Percentiles rank a stretch among this genome's conserved stretches.
Conservation (phyloP, 1,284 basidiomycete species). For the Moesziomyces parantarcticus region DNA sequence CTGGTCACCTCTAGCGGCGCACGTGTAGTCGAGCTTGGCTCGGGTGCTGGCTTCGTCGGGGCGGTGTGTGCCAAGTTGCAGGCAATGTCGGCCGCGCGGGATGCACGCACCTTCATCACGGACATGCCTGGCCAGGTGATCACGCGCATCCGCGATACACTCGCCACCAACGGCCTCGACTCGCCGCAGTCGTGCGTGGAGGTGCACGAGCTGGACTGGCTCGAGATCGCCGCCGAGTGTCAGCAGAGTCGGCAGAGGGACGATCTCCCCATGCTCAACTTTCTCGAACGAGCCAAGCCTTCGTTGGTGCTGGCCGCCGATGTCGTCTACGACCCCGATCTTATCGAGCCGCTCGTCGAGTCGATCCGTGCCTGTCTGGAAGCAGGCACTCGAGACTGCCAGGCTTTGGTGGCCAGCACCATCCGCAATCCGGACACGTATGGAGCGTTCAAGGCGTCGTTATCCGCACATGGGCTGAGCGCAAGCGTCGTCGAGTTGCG, state of each 20-base stretch:
- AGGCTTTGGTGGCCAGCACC: slow-evolving; percentile 45
- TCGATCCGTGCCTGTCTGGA: slow-evolving; percentile 35
- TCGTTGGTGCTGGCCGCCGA: slow-evolving; percentile 49
- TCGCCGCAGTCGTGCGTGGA: slow-evolving; percentile 4
- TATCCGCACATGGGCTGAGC: slow-evolving; percentile 14
- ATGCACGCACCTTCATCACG: slow-evolving; percentile 31
- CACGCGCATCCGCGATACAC: slow-evolving; percentile 25
- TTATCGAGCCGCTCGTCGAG: slow-evolving; percentile 39
- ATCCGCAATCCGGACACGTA: slow-evolving; percentile 45
- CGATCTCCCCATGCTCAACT: slow-evolving; percentile 35
- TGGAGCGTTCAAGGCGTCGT: slow-evolving; percentile 24
- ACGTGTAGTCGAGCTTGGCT: slow-evolving; percentile 49
- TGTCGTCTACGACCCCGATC: slow-evolving; percentile 51
- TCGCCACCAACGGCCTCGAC: slow-evolving; percentile 27
- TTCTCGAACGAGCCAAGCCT: slow-evolving; percentile 34
- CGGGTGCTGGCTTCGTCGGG: slow-evolving; percentile 51
- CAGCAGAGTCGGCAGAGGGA: slow-evolving; percentile 40
- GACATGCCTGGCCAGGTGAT: slow-evolving; percentile 49
- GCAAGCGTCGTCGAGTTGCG: slow-evolving; percentile 9
- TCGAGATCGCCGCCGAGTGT: slow-evolving; percentile 38
- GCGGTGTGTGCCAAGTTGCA: slow-evolving; percentile 34
- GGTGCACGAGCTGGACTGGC: slow-evolving; percentile 43
- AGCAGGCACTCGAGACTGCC: slow-evolving; percentile 18
- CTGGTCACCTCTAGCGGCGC: slow-evolving; percentile 20
- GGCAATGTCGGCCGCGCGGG: neutral